Evolutionary conservation across 306 rosid species (phyloP), one percentile per base, ranked within the genome.

Genomic region (Aeschynomene evenia): DNA sequence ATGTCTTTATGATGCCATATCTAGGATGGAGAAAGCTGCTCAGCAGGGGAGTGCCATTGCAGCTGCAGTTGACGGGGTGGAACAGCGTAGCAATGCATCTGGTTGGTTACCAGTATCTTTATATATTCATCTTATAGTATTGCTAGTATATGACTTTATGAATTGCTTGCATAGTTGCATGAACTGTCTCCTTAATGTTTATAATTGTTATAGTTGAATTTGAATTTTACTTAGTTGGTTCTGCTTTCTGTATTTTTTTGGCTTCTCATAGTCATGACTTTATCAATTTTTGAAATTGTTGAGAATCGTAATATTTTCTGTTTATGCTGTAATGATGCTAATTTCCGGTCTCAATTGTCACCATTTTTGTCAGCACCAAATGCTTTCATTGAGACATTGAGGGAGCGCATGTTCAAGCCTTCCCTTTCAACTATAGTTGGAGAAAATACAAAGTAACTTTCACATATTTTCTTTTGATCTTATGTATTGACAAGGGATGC

Each of bases 371-470:
- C 96, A 94, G 97, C 83, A 76, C 87, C 96, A 37, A 78, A 77
- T 87, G 89, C 88, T 39, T 91, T 91, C 77, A 77, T 94, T 36
- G 97, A 91, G 78, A 88, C 95, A 59, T 60, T 94, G 85, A 94
- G 99, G 91, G 99, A 94, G 70, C 96, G 87, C 66, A 83, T 94
- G 89, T 94, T 94, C 81, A 91, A 85, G 84, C 99, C 99, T 31
- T 82, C 96, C 55, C 70, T 94, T 76, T 81, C 99, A 68, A 82
- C 91, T 43, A 84, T 94, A 51, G 59, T 94, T 50, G 79, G 80
- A 39, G 99, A 94, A 78, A 82, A 81, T 76, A 65, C 81, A 9
- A 94, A 85, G 99, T 94, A 94, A 69, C 61, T 75, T 76, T 16
- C 33, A 18, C 63, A 50, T 69, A 66, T 59, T 68, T 73, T 46